phyloP scores from a whole-genome alignment of 2,329 filamentous ascomycete species.

The Plenodomus tracheiphilus region DNA sequence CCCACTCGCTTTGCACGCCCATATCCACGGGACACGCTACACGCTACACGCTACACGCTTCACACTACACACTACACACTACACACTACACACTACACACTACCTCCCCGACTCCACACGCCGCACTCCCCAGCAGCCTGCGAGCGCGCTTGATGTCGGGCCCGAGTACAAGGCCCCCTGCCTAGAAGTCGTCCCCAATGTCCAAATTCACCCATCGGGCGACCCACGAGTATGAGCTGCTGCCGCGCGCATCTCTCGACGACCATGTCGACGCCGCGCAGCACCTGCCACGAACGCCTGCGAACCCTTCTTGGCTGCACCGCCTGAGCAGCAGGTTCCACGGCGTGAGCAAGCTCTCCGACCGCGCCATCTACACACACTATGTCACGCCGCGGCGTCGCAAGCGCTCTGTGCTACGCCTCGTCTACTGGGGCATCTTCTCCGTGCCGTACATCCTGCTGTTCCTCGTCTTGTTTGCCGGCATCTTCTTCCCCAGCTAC shows the following conservation, averaged over 20 bases:
- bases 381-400: conserved; percentile 39
- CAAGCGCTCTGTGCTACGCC: conserved; percentile 36
- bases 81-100: too few species aligned
- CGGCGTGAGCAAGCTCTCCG: conserved; percentile 31
- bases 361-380: conserved; percentile 35
- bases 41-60: too few species aligned
- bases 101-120: not conserved
- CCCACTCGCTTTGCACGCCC: not conserved
- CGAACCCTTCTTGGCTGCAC: conserved; percentile 30
- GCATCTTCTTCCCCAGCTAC: conserved; percentile 60
- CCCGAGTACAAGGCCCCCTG: conserved; percentile 9
- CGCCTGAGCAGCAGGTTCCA: conserved; percentile 21
- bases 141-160: conserved; percentile 9
- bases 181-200: conserved; percentile 15
- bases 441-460: conserved; percentile 37
- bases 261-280: conserved; percentile 21
- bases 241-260: conserved; percentile 37
- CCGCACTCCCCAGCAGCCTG: not conserved
- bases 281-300: conserved; percentile 12
- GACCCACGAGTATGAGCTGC: conserved; percentile 38
- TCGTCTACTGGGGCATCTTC: conserved; percentile 38
- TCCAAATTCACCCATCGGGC: conserved; percentile 19
- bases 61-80: too few species aligned
- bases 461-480: conserved; percentile 48
- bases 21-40: too few species aligned